Conservation (phyloP, 2,329 filamentous ascomycete genomes). For the Cordyceps fumosorosea region DNA sequence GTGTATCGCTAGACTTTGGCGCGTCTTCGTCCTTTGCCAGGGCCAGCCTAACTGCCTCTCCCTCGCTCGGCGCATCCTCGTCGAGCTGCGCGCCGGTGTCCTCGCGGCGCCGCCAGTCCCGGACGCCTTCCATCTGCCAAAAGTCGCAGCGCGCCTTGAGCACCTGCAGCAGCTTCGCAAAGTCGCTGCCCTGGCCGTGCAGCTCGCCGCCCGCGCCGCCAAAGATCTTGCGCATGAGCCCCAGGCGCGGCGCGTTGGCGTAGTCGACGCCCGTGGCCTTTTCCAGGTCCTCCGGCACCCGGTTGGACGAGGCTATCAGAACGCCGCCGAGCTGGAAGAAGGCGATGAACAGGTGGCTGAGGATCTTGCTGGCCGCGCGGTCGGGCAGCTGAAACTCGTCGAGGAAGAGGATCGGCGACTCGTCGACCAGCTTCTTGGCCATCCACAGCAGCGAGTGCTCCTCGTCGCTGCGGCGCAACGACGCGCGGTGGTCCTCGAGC, state of each 20-base stretch:
- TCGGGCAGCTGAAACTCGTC: conserved; percentile 83
- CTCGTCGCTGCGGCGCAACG: conserved; percentile 19
- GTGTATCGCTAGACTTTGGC: conserved; percentile 19
- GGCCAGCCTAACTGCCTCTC: not conserved
- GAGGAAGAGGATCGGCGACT: conserved; percentile 69
- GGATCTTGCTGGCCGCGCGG: conserved; percentile 67
- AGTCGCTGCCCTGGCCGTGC: conserved; percentile 61
- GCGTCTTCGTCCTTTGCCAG: conserved; percentile 9
- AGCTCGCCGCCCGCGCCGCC: conserved; percentile 41
- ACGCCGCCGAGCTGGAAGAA: conserved; percentile 82
- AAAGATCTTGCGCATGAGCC: conserved; percentile 43
- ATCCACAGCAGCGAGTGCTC: conserved; percentile 67
- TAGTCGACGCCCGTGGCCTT: conserved; percentile 70
- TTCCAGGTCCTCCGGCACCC: conserved; percentile 74
- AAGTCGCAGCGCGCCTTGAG: conserved; percentile 73
- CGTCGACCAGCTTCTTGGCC: conserved; percentile 68
- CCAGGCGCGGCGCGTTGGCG: conserved; percentile 46
- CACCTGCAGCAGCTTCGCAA: conserved; percentile 68
- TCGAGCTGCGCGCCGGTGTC: conserved; percentile 17
- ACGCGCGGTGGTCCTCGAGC: conserved; percentile 55
- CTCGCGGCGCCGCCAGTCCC: conserved; percentile 62
- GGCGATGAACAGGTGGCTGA: conserved; percentile 69
- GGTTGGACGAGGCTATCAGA: conserved; percentile 71
- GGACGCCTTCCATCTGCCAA: conserved; percentile 73
- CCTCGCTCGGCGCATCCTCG: not conserved